Base-by-base conservation (phyloP, 2,329 filamentous ascomycete genomes). In the Tolypocladium inflatum region DNA sequence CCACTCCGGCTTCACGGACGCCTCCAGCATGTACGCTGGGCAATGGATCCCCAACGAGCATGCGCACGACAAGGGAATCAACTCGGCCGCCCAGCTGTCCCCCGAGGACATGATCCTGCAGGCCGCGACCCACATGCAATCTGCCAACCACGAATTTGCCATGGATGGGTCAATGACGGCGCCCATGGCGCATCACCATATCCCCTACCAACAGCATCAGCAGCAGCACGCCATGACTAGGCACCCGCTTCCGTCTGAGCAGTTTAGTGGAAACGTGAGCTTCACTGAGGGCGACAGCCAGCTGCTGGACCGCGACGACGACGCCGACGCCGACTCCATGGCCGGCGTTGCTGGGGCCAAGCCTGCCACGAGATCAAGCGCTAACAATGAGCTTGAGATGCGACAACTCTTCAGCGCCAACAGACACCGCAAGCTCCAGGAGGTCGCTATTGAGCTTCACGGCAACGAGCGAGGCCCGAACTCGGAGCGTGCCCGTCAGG, bases 321-420 rank as follows among this genome's bases (percentile, higher is more conserved):
- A 79, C 51, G 80, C 84, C 13, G 83, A 86, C 15, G 78, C 71
- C 21, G 81, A 85, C 57, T 80, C 81, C 4, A 67, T 82, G 59
- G 71, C 73, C 2, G 77, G 76, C 13, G 68, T 73, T 9, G 66
- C 71, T 19, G 72, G 72, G 33, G 77, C 80, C 39, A 87, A 83
- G 70, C 78, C 82, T 35, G 78, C 82, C 23, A 80, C 82, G 45
- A 79, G 86, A 54, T 86, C 87, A 19, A 91, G 85, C 62, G 88
- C 88, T 3, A 90, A 90, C 63, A 92, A 92, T 65, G 89, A 92
- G 70, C 79, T 89, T 59, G 89, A 93, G 70, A 86, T 93, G 80
- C 82, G 89, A 50, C 86, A 90, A 66, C 78, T 93, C 55, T 88
- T 90, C 62, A 75, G 78, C n/a, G 77, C 80, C 58, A 91, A 91